Evolutionary conservation across 2,329 filamentous ascomycete genomes (phyloP).

Genomic region (Fusarium luffae): DNA sequence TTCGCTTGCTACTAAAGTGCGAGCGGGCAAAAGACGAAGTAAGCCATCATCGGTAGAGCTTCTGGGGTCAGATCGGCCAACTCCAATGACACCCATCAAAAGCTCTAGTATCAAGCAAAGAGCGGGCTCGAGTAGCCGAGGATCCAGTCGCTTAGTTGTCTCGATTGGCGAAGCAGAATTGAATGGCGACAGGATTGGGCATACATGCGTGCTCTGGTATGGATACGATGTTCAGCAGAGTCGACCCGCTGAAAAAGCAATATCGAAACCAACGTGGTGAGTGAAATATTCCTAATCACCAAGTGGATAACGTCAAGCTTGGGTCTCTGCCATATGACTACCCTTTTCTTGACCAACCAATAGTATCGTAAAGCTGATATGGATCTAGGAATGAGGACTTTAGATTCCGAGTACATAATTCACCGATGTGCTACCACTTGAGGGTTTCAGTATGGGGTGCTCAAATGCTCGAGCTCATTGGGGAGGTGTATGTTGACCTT

Average conservation of each 20-base stretch:
- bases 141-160: slow-evolving; percentile 24
- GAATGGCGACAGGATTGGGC: slow-evolving; percentile 31
- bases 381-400: slow-evolving; percentile 43
- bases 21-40: slow-evolving; percentile 32
- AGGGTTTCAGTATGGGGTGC: slow-evolving; percentile 43
- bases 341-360: slow-evolving; percentile 7
- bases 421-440: slow-evolving; percentile 44
- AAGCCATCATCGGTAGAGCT: slow-evolving; percentile 35
- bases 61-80: slow-evolving; percentile 28
- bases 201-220: slow-evolving; percentile 45
- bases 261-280: slow-evolving; percentile 42
- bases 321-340: no score
- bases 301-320: background rate
- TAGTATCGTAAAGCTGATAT: slow-evolving; percentile 28
- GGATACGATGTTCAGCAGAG: slow-evolving; percentile 42
- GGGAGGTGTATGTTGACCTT: slow-evolving; percentile 42
- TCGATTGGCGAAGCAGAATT: slow-evolving; percentile 35
- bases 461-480: slow-evolving; percentile 44
- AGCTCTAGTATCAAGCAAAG: slow-evolving; percentile 9
- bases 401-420: slow-evolving; percentile 41
- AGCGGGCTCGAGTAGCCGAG: background rate
- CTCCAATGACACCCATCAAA: slow-evolving; percentile 17
- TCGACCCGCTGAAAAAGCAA: slow-evolving; percentile 30
- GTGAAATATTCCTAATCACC: slow-evolving; percentile 20
- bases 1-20: slow-evolving; percentile 28